Percentiles rank a stretch among this genome's conserved stretches.
phyloP scores from a whole-genome alignment of 345 rosid species.

The Angophora floribunda region DNA sequence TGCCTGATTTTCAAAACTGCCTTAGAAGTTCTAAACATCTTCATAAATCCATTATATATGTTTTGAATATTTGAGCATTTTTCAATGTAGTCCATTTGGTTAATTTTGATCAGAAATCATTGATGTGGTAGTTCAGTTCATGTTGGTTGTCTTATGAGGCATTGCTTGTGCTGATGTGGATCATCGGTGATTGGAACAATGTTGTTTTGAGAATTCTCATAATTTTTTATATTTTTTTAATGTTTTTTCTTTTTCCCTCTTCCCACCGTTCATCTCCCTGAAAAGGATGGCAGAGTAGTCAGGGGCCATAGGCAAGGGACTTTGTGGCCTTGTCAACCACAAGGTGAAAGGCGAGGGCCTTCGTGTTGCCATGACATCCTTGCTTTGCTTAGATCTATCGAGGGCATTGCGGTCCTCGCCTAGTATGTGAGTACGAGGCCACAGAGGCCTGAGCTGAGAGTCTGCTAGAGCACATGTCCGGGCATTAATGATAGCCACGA shows the following conservation, averaged over 20 bases:
- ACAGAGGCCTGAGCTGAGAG: slow-evolving; percentile 8
- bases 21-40: too few relatives aligned
- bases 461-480: slow-evolving; percentile 59
- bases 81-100: too few relatives aligned
- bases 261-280: not conserved
- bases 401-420: not conserved
- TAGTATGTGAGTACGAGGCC: not conserved
- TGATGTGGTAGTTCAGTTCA: too few relatives aligned
- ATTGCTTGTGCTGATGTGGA: too few relatives aligned
- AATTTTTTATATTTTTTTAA: too few relatives aligned
- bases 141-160: too few relatives aligned
- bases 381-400: not conserved
- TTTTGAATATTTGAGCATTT: too few relatives aligned
- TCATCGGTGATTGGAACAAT: too few relatives aligned
- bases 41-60: too few relatives aligned
- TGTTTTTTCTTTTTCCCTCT: too few relatives aligned
- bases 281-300: not conserved
- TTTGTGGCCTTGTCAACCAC: not conserved
- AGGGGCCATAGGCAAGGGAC: not conserved
- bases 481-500: slow-evolving; percentile 48
- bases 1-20: not conserved
- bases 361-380: not conserved
- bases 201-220: too few relatives aligned
- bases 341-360: not conserved
- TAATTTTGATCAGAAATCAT: too few relatives aligned